Base-by-base conservation (phyloP, 2,329 filamentous ascomycete genomes). In the Aspergillus japonicus region DNA sequence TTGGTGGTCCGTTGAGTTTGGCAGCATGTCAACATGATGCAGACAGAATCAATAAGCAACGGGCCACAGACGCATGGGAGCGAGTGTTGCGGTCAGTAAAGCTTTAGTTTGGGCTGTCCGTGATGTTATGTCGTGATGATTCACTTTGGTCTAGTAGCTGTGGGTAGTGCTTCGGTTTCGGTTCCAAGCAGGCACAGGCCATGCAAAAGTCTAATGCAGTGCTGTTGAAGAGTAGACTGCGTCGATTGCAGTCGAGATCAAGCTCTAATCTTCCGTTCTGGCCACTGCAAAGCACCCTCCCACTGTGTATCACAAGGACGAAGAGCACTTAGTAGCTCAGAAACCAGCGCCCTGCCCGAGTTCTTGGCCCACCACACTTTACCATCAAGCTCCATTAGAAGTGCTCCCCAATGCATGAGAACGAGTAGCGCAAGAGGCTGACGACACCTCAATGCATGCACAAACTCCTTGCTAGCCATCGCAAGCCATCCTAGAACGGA, bases 381-480 rank as follows among this genome's bases (percentile, higher is more conserved):
- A 5, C 67, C 69, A 63, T 75, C 67, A 23, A 75, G 62, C 47
- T 71, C 64, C 6, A 68, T 68, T 1, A 76, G 63, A 4, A 76
- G 47, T 11, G 73, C 72, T 1, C 71, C 73, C 74, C 74, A 76
- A 50, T 76, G 69, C 68, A 73, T 69, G 11, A 75, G 67, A 24
- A 75, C 69, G 44, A 76, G 54, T 10, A 76, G 57, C 1, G 73
- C 64, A 24, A 75, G 59, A 2, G 71, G 69, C 47, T 72, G 66
- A 2, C 72, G 70, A 21, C 68, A 66, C 39, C 66, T 63, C 39
- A 76, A 57, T 44, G 66, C 66, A 19, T 69, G 66, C 4, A 73
- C 68, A 26, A 75, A 76, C 5, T 73, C 70, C 33, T 73, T 72
- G 12, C 73, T 68, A 5, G 69, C 69, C 4, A 61, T 63, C 29